Evolutionary conservation across 352 stramenopile genomes (phyloP).

Genomic region (Phytophthora agathidicida): DNA sequence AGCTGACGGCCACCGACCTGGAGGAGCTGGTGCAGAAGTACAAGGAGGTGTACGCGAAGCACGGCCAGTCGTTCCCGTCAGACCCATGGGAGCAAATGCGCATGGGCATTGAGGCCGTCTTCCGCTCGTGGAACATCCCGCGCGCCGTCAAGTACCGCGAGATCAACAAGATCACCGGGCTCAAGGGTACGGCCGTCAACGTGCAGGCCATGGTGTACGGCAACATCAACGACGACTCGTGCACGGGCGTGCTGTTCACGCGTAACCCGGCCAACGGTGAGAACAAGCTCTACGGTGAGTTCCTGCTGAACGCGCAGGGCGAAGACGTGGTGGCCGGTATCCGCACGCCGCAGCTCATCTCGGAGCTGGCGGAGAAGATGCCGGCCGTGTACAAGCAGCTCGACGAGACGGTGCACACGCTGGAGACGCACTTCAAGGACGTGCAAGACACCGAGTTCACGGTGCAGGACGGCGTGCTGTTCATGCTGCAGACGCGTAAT

Average conservation of each 20-base stretch:
- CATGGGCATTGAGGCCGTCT: constrained; percentile 35
- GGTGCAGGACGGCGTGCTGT: constrained; percentile 28
- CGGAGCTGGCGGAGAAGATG: constrained; percentile 32
- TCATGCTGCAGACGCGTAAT: constrained; percentile 34
- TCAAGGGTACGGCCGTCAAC: constrained; percentile 33
- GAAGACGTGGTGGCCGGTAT: constrained; percentile 32
- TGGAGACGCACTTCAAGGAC: constrained; percentile 38
- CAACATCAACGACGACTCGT: constrained; percentile 34
- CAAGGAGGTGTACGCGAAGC: constrained; percentile 30
- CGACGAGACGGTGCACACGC: constrained; percentile 29
- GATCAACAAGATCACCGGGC: constrained; percentile 34
- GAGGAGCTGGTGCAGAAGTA: constrained; percentile 33
- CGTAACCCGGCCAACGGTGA: constrained; percentile 30
- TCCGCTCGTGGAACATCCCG: constrained; percentile 35
- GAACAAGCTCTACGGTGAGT: constrained; percentile 33
- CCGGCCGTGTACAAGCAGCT: constrained; percentile 31
- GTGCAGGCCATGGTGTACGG: constrained; percentile 34
- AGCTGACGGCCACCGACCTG: constrained; percentile 27
- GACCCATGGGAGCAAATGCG: constrained; percentile 35
- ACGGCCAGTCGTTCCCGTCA: constrained; percentile 25
- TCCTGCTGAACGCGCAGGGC: constrained; percentile 31
- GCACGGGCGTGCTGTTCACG: constrained; percentile 33
- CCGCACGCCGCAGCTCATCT: constrained; percentile 29
- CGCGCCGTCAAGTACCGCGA: constrained; percentile 32
- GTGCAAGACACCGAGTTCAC: constrained; percentile 35